Evolutionary conservation across 2,329 filamentous ascomycete genomes (phyloP), one percentile per base, ranked within the genome.

Genomic region (Aureobasidium namibiae): DNA sequence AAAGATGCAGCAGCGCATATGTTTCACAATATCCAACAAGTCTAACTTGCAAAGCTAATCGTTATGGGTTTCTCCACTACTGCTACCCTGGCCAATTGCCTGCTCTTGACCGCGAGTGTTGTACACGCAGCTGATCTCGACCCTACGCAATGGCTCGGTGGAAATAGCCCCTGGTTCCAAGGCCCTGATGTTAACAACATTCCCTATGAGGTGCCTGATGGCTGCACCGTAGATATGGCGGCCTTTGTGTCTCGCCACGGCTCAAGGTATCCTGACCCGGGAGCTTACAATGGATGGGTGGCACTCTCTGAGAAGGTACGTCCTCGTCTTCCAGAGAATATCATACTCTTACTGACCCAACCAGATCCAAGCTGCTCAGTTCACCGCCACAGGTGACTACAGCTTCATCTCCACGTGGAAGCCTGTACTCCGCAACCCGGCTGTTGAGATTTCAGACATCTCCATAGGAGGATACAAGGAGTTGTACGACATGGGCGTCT

Each of bases 381-480:
- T 85, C 67, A 80, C 75, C 1, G 78, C 82, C 5, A 74, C 67
- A 0, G 81, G 81, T 3, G 68, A 68, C 34, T 70, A 88, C 38
- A 71, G 75, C 0, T 88, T 88, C 65, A 72, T 88, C 31, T 72
- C 78, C 13, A 70, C 70, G 3, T 88, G 85, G 85, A 71, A 77
- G 60, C 79, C 83, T 0, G 79, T 81, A 1, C 72, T 87, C 29
- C 80, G 75, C 1, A 72, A 83, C 60, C 80, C 82, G 0, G 69
- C 70, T 0, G 71, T 76, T 9, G 81, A 88, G 67, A 82, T 87
- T 23, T 73, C 80, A 4, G 80, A 83, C 66, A 69, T 84, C 44
- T 84, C 81, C 21, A 73, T 80, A 6, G 86, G 84, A 1, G 85
- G 85, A 0, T 83, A 81, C 65, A 84, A 85, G 63, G 85, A 88